Base-by-base conservation (phyloP, 2,329 filamentous ascomycete genomes). In the Aspergillus sp. region DNA sequence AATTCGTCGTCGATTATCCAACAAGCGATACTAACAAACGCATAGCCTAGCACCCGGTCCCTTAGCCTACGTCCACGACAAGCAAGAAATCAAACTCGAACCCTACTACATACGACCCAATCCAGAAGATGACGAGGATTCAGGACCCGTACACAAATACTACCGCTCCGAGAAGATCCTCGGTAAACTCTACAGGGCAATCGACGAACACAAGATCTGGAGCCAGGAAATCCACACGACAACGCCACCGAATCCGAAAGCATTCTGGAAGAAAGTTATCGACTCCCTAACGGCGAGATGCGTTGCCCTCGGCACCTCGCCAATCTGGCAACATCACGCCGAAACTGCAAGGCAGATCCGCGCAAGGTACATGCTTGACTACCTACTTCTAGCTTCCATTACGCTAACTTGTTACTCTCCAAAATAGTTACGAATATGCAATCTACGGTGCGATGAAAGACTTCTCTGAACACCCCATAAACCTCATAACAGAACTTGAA, bases 111-210 rank as follows among this genome's bases (percentile, higher is more conserved):
- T 83, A n/a, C 75, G 80, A 8, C 76, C 80, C 3, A 75, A 77
- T 1, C 79, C 80, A 3, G 77, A 81, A 63, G 76, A 79, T 0
- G 78, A 81, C 6, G 80, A 82, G 17, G 79, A 85, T 30, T 76
- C 79, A 1, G 76, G 79, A 0, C 77, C 81, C 0, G 76, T 67
- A 5, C 79, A 82, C 28, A 74, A 76, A 3, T 94, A 88, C 71
- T 93, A 95, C 72, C 76, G 75, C 34, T 92, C 89, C 1, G 68
- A 86, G 0, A 92, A 91, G 66, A 80, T 90, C 0, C 82, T 95
- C 0, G 92, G 92, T 0, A 76, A 82, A 4, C 79, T 96, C 0
- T 95, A 91, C 71, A 86, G 91, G 1, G 84, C 82, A 0, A 88
- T 96, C 11, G 87, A 96, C 67, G 91, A 95, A 73, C 81, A 82